Evolutionary conservation across 2,329 filamentous ascomycete species (phyloP), one percentile per base, ranked within the genome.

Genomic region (Phaeosphaeria sp.): DNA sequence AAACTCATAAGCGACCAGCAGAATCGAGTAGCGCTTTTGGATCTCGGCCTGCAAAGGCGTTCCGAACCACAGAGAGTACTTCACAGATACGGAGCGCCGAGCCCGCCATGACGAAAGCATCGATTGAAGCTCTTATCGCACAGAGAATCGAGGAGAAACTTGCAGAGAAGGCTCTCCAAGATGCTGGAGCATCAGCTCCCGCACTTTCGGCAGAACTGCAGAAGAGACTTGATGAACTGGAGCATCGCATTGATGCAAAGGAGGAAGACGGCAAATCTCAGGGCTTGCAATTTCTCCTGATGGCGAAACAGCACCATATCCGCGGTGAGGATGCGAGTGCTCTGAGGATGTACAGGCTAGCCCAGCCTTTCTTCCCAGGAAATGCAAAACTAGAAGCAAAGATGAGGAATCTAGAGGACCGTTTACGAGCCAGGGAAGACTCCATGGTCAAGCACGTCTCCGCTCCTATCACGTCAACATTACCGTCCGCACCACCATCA

Each of bases 51-150:
- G 60, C 74, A 3, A 82, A 82, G 63, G 67, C 73, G 5, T 69
- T 72, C 20, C 72, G 76, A 49, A 60, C 76, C 2, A 65, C 66
- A 72, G 70, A 81, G 43, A 63, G 69, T 22, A 75, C 78, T 1
- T 66, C 70, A 11, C 64, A 68, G 47, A 47, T 60, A 47, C 73
- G 71, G 6, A 54, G 50, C 52, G 62, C 69, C 60, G 61, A 78
- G 64, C 64, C 69, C 62, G 61, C 68, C 77, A 63, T 84, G 81
- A 75, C 83, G 65, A 85, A 78, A 18, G 89, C 88, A 13, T 89
- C 89, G 52, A 96, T 98, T 59, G 93, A 97, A 74, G 91, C 93
- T 41, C 88, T 97, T 79, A 92, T 98, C 1, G 91, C 97, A 77
- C 91, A 90, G 67, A 96, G 96, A 71, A 91, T 98, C 0, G 89